Evolutionary conservation across 129 eudicot species (phyloP).

Genomic region (Silybum marianum): DNA sequence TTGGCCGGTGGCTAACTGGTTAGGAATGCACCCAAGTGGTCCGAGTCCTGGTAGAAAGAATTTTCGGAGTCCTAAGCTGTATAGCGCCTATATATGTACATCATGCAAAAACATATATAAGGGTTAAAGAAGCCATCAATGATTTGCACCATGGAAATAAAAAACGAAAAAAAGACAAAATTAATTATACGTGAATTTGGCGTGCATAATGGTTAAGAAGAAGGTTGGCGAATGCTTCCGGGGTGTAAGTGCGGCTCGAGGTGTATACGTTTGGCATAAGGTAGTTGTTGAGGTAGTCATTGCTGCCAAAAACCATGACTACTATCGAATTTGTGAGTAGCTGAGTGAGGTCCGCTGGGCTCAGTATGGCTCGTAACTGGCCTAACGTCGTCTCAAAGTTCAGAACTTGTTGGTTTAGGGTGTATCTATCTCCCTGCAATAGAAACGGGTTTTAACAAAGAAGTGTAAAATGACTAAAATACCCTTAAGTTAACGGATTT

Average conservation of each 20-base stretch:
- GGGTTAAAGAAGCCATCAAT: background rate
- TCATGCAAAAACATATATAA: background rate
- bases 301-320: conserved; percentile 80
- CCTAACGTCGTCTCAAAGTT: conserved; percentile 78
- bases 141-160: background rate
- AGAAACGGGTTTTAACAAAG: background rate
- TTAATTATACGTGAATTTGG: conserved; percentile 67
- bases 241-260: conserved; percentile 61
- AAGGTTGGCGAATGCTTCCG: conserved; percentile 67
- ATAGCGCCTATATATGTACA: conserved; percentile 54
- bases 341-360: conserved; percentile 38
- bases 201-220: conserved; percentile 76
- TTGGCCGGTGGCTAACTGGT: conserved; percentile 71
- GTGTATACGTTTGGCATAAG: conserved; percentile 68
- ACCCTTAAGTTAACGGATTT: background rate
- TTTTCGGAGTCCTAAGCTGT: conserved; percentile 75
- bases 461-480: background rate
- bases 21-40: conserved; percentile 94
- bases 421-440: conserved; percentile 69
- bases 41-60: conserved; percentile 68
- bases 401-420: conserved; percentile 72
- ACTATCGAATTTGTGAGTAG: conserved; percentile 62
- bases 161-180: background rate
- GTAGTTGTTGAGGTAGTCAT: conserved; percentile 95
- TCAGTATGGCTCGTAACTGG: conserved; percentile 60